A percentile compares a stretch with the other conserved stretches of the same genome.
These are phyloP conservation scores for Rhizopogon vinicolor DNA, from an alignment of 768 basidiomycete species.

Conservation along the genomic window DNA sequence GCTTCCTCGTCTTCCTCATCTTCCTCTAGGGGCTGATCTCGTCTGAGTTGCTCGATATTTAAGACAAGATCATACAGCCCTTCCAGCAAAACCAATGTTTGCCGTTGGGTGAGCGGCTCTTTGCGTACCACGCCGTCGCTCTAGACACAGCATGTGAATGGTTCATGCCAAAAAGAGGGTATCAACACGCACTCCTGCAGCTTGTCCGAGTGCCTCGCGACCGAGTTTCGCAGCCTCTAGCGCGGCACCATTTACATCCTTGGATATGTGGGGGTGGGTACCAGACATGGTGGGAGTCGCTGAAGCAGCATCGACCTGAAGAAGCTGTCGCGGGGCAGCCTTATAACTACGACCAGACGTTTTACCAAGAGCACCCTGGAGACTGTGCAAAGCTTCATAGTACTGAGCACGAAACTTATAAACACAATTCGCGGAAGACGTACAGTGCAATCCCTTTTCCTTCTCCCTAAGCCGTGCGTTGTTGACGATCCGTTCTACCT, in stretches of 20 bases:
- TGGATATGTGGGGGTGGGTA: conserved; percentile 48
- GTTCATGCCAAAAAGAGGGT: not conserved
- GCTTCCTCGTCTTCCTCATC: conserved; percentile 46
- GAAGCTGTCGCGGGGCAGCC: conserved; percentile 92
- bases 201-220: conserved; percentile 63
- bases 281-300: conserved; percentile 32
- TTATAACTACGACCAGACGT: conserved; percentile 93
- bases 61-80: conserved; percentile 81
- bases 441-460: conserved; percentile 68
- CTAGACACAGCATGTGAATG: conserved; percentile 27
- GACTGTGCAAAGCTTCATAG: conserved; percentile 57
- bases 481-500: conserved; percentile 94
- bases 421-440: conserved; percentile 17
- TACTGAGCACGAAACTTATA: not conserved
- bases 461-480: conserved; percentile 84
- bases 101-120: conserved; percentile 75
- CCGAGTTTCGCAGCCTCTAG: conserved; percentile 74
- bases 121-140: conserved; percentile 57
- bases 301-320: conserved; percentile 73
- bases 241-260: conserved; percentile 55
- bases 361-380: conserved; percentile 92
- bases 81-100: conserved; percentile 78
- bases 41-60: conserved; percentile 77
- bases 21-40: conserved; percentile 62
- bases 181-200: conserved; percentile 41